Base-by-base conservation (phyloP, 225 moss, liverwort and hornwort species). In the Antitrichia curtipendula region DNA sequence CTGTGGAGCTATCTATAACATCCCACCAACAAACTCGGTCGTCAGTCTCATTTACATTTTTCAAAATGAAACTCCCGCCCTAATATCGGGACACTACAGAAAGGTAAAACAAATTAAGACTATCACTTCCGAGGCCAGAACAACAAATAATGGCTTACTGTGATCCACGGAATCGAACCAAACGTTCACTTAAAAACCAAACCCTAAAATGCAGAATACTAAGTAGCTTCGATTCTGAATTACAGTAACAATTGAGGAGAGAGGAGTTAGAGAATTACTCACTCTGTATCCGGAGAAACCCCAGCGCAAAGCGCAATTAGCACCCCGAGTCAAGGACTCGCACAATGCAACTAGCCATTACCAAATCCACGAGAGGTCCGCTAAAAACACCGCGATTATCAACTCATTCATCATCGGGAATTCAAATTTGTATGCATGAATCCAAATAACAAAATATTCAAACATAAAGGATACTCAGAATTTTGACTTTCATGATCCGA, bases 401-500 rank as follows among this genome's bases (percentile, higher is more conserved):
- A 56, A 43, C n/a, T 90, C 72, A 49, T 16, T 34, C 71, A 50
- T 38, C 49, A 60, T 38, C 49, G 8, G 31, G 28, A 85, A 45
- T 58, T 86, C 83, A 83, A 63, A 20, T 59, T 53, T 41, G 22
- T 1, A 43, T 32, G 41, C 83, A 73, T 34, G 49, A 71, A 61
- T 81, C 24, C 54, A 77, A 34, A n/a, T 16, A 10, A 82, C 27
- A 29, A 38, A 29, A 84, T 2, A 24, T 36, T 53, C n/a, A 69
- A 64, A 34, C 38, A 36, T 56, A 70, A 82, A 91, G 94, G 96
- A 96, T 95, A 95, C 95, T 94, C 84, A 96, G 89, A 24, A 96
- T 94, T 90, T 94, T 97, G 88, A 96, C 96, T 95, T 96, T 97
- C 95, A 96, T 95, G 87, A 71, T 90, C 71, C 38, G 49, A 61